Conservation (phyloP, 139 green algal genomes). For the Picochlorum sp. region DNA sequence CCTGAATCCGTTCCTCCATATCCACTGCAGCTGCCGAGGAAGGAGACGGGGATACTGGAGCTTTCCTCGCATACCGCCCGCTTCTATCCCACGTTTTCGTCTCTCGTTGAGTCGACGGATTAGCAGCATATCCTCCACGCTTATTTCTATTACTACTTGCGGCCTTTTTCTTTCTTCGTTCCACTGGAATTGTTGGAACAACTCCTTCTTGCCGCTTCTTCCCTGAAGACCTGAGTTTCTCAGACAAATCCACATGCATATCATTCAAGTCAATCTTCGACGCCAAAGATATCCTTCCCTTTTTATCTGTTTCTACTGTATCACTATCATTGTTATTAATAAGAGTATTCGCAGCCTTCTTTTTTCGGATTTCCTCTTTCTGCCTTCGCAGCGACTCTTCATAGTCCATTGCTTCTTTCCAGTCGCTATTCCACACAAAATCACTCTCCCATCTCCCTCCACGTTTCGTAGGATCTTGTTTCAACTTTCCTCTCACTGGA, state of each 20-base stretch:
- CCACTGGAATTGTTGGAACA: neutral
- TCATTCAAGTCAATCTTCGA: constrained; percentile 32
- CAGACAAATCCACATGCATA: constrained; percentile 55
- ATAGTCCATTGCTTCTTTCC: constrained; percentile 41
- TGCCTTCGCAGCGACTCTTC: constrained; percentile 14
- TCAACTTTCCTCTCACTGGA: constrained; percentile 6
- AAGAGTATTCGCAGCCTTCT: neutral
- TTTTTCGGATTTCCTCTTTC: constrained; percentile 2
- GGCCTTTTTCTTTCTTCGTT: neutral
- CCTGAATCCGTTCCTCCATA: constrained; percentile 15
- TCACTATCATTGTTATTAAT: neutral
- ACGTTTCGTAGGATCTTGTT: constrained; percentile 48
- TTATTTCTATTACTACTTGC: too few species aligned
- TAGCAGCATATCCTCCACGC: too few species aligned
- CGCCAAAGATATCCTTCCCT: constrained; percentile 11
- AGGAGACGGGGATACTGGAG: neutral
- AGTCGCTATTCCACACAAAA: constrained; percentile 84
- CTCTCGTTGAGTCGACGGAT: too few species aligned
- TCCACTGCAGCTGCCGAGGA: constrained; percentile 6
- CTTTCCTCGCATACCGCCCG: too few species aligned
- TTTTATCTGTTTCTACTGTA: neutral
- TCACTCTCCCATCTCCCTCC: constrained; percentile 59
- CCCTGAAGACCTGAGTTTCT: constrained; percentile 23
- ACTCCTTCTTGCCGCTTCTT: neutral
- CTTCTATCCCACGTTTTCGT: too few species aligned